phyloP scores from a whole-genome alignment of 306 rosid genomes.

The Acacia confusa region DNA sequence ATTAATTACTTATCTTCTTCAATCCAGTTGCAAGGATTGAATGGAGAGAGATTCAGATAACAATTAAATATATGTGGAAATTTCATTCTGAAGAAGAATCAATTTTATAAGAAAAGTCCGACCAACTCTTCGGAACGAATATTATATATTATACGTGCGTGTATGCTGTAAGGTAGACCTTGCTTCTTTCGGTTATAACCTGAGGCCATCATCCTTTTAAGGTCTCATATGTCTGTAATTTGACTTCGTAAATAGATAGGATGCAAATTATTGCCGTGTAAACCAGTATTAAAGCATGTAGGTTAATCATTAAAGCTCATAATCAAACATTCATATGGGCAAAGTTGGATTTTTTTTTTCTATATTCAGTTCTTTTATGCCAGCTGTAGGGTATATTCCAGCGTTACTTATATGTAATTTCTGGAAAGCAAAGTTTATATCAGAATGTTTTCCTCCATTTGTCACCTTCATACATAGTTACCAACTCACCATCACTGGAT shows the following conservation, averaged over 20 bases:
- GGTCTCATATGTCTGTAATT: background rate
- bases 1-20: background rate
- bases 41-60: background rate
- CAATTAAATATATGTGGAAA: background rate
- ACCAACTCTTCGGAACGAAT: background rate
- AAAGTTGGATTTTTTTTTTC: background rate
- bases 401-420: background rate
- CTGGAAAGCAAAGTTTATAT: background rate
- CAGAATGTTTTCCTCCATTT: background rate
- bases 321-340: background rate
- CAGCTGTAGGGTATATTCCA: background rate
- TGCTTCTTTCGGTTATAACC: background rate
- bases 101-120: background rate
- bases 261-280: background rate
- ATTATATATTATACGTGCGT: background rate
- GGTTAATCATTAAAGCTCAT: background rate
- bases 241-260: background rate
- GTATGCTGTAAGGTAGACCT: background rate
- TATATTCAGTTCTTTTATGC: background rate
- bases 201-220: background rate
- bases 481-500: background rate
- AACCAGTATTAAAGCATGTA: background rate
- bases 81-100: too few relatives aligned
- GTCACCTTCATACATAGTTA: background rate
- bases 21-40: conserved; percentile 7